Evolutionary conservation across 2,329 filamentous ascomycete species (phyloP).

Genomic region (Fusarium subtropicale): DNA sequence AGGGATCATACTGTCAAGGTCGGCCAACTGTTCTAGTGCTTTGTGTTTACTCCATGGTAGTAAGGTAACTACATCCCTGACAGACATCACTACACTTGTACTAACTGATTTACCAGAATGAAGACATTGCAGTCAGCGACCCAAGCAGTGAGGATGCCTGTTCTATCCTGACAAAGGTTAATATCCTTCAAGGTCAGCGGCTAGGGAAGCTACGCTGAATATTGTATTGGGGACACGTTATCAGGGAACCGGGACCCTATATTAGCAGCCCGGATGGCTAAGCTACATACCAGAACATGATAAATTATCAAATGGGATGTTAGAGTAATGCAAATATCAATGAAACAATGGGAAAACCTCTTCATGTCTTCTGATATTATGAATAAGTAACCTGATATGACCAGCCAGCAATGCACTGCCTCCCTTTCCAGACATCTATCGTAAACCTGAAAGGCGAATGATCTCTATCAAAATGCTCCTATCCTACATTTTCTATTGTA

Average conservation of each 20-base stretch:
- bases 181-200: neutral
- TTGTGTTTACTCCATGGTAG: neutral
- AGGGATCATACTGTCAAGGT: neutral
- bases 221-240: neutral
- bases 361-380: rapidly evolving
- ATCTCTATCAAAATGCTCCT: neutral
- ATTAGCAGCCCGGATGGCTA: neutral
- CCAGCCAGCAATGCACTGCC: neutral
- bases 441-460: neutral
- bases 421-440: rapidly evolving
- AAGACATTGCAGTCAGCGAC: neutral
- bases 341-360: neutral
- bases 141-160: neutral
- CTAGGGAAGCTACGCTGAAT: neutral
- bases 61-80: neutral
- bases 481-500: neutral
- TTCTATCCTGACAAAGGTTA: neutral
- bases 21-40: too few species aligned
- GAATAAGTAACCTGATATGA: neutral
- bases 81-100: neutral
- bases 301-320: neutral
- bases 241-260: neutral
- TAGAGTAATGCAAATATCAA: neutral
- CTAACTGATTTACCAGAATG: neutral
- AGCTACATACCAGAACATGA: neutral